Evolutionary conservation across 805 yeast species (phyloP).

Genomic region (Suhomyces pyralidae): DNA sequence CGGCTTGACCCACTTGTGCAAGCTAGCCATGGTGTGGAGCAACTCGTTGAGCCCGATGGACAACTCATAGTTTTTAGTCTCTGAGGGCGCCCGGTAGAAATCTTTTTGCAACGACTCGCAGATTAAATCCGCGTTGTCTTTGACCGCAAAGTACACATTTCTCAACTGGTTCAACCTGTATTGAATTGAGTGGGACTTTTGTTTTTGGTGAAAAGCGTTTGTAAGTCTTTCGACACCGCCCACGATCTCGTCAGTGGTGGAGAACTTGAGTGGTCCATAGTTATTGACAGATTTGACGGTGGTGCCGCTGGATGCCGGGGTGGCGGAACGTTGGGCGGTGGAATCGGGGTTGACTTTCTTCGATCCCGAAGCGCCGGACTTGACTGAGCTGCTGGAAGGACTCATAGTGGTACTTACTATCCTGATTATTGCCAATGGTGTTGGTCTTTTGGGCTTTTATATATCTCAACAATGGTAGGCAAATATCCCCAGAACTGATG

Average conservation of each 20-base stretch:
- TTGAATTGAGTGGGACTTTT: conserved; percentile 50
- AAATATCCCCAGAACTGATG: background rate
- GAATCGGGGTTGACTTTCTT: background rate
- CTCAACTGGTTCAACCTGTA: conserved; percentile 62
- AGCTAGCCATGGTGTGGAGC: conserved; percentile 52
- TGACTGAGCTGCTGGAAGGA: background rate
- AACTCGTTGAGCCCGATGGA: conserved; percentile 52
- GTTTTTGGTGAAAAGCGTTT: conserved; percentile 40
- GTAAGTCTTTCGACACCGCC: conserved; percentile 41
- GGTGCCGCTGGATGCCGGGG: background rate
- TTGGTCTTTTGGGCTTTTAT: no score
- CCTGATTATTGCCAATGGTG: no score
- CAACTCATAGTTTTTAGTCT: conserved; percentile 61
- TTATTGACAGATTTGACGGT: background rate
- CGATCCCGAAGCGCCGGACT: background rate
- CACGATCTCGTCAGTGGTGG: conserved; percentile 51
- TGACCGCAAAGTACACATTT: conserved; percentile 60
- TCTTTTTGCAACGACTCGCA: conserved; percentile 61
- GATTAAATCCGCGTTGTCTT: conserved; percentile 55
- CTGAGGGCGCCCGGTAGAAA: conserved; percentile 61
- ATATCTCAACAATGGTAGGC: background rate
- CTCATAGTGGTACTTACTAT: no score
- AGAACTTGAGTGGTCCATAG: conserved; percentile 28
- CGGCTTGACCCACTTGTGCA: conserved; percentile 62
- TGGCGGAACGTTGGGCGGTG: background rate